Evolutionary conservation across 495 filamentous ascomycete genomes (phyloP).

Genomic region (Pseudoneurospora amorphoporcata): DNA sequence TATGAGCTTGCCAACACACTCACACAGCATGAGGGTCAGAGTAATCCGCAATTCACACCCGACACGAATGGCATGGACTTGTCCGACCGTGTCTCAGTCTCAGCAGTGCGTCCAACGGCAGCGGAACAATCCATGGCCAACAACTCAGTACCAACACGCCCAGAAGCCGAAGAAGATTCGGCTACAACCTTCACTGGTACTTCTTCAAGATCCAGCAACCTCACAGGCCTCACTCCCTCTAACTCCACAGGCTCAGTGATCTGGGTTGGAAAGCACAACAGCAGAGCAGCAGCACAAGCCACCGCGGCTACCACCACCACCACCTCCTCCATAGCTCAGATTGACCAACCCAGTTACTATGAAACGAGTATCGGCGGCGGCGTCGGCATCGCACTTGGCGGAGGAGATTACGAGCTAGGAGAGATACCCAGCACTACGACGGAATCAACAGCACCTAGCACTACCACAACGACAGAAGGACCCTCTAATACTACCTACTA

Average conservation of each 20-base stretch:
- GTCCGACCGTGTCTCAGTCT: background rate
- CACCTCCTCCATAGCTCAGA: background rate
- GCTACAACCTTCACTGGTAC: background rate
- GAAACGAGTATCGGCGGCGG: background rate
- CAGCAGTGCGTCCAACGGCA: background rate
- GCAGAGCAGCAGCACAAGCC: background rate
- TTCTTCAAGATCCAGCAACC: background rate
- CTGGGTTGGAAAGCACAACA: conserved; percentile 3
- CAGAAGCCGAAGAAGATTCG: background rate
- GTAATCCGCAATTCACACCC: background rate
- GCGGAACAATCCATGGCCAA: background rate
- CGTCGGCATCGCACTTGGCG: background rate
- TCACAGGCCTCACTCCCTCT: background rate
- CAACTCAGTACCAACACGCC: background rate
- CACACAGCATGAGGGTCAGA: background rate
- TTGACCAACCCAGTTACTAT: background rate
- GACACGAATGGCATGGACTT: background rate
- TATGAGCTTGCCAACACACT: background rate
- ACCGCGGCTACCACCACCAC: background rate
- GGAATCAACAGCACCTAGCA: too few relatives aligned
- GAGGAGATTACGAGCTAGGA: background rate
- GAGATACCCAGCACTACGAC: background rate
- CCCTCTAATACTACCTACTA: background rate
- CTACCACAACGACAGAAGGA: background rate
- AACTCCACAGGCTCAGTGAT: conserved; percentile 5